Percentiles rank a stretch among this genome's conserved stretches.
Conservation (phyloP, 2,329 filamentous ascomycete genomes). For the Aquanectria penicillioides region DNA sequence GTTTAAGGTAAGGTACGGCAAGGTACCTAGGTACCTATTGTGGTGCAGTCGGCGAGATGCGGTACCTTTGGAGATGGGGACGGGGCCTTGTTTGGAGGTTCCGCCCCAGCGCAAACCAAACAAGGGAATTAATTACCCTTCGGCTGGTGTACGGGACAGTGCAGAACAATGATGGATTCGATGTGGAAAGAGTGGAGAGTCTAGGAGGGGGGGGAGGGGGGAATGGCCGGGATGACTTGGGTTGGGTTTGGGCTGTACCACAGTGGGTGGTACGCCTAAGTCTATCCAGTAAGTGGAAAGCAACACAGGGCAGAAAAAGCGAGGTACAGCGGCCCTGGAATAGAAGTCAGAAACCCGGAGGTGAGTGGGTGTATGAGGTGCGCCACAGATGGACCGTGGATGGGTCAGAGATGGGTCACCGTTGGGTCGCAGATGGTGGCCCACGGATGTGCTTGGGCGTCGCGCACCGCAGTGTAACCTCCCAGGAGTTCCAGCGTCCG, state of each 20-base stretch:
- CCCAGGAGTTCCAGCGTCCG: slow-evolving; percentile 7
- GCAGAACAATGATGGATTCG: slow-evolving; percentile 35
- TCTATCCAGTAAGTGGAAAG: slow-evolving; percentile 3
- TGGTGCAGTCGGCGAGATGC: not conserved
- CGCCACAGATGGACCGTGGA: slow-evolving; percentile 13
- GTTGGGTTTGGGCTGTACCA: too few species aligned
- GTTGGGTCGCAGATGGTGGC: slow-evolving; percentile 10
- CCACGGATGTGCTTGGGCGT: slow-evolving; percentile 6
- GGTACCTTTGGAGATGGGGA: slow-evolving; percentile 16
- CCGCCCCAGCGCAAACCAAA: slow-evolving; percentile 32
- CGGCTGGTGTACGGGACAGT: slow-evolving; percentile 25
- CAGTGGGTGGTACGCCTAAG: not conserved
- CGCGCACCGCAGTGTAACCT: slow-evolving; percentile 15
- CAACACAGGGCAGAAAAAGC: slow-evolving; percentile 1
- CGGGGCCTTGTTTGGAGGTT: slow-evolving; percentile 18
- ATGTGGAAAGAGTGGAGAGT: slow-evolving; percentile 35
- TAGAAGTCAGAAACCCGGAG: not conserved
- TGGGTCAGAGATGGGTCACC: slow-evolving; percentile 17
- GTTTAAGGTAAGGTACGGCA: slow-evolving; percentile 22
- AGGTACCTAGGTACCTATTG: slow-evolving; percentile 5
- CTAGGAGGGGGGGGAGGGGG: slow-evolving; percentile 10
- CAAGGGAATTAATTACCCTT: slow-evolving; percentile 39
- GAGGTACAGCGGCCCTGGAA: not conserved
- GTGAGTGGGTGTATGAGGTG: slow-evolving; percentile 11
- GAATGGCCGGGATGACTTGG: not conserved